phyloP scores from a whole-genome alignment of 176 grass and related monocot genomes.

The Lolium perenne region DNA sequence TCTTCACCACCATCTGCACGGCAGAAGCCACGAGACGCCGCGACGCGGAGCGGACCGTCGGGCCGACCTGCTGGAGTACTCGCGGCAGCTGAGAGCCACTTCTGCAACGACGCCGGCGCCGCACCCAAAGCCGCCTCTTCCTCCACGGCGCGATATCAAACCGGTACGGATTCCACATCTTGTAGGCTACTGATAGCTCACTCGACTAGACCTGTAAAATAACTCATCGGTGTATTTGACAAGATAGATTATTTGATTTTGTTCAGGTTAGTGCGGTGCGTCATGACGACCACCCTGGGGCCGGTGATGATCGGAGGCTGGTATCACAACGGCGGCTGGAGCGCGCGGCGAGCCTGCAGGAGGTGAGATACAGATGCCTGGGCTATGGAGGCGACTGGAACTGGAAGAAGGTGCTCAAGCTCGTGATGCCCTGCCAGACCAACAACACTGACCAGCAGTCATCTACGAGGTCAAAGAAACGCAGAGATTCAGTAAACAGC shows the following conservation, averaged over 20 bases:
- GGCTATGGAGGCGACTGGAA: constrained; percentile 29
- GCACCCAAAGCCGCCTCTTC: background rate
- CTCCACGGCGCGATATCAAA: background rate
- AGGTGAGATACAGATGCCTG: constrained; percentile 33
- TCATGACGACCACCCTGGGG: background rate
- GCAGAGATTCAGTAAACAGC: background rate
- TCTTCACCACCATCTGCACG: background rate
- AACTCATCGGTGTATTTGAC: background rate
- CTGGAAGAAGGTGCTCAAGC: constrained; percentile 47
- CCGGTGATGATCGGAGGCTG: background rate
- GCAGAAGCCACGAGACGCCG: background rate
- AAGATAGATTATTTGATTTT: no score
- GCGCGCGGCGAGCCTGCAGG: constrained; percentile 34
- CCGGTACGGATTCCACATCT: background rate
- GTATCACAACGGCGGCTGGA: background rate
- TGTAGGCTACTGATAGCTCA: background rate
- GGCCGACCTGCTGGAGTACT: constrained; percentile 48
- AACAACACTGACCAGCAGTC: background rate
- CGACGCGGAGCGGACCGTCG: constrained; percentile 14
- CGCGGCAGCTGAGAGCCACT: constrained; percentile 42
- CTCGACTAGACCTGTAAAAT: no score
- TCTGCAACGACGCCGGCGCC: background rate
- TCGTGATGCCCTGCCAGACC: constrained; percentile 29
- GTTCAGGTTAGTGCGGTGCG: background rate
- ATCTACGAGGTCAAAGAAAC: background rate